These are phyloP conservation scores for Phytophthora vignae DNA, from an alignment of 352 stramenopile species.

Conservation along the genomic window DNA sequence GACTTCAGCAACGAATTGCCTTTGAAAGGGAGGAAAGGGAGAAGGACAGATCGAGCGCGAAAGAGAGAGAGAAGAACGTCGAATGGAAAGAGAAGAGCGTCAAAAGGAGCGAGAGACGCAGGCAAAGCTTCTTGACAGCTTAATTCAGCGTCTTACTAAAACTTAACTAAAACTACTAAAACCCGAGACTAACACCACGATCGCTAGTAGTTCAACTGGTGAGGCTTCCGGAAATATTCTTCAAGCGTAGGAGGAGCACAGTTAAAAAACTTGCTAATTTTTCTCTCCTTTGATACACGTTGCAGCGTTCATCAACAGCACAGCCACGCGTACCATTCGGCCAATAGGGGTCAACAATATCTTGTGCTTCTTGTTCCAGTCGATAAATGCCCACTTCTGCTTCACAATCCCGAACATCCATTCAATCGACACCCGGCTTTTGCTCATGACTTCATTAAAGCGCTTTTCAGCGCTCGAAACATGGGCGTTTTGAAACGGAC, in stretches of 20 bases:
- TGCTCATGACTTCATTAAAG: slow-evolving; percentile 19
- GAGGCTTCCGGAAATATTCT: slow-evolving; percentile 30
- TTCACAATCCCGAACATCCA: slow-evolving; percentile 22
- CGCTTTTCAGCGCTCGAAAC: neutral
- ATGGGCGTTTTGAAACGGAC: slow-evolving; percentile 14
- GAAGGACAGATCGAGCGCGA: no score
- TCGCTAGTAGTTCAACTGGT: no score
- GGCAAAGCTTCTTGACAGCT: no score
- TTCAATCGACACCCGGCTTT: slow-evolving; percentile 8
- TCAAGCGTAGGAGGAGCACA: slow-evolving; percentile 5
- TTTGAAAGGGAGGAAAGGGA: no score
- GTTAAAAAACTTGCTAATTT: slow-evolving; percentile 19
- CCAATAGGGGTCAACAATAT: slow-evolving; percentile 17
- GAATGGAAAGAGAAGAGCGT: slow-evolving; percentile 11
- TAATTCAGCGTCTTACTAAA: neutral
- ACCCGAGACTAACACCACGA: no score
- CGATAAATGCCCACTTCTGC: slow-evolving; percentile 14
- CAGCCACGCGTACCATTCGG: neutral
- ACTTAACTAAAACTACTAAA: no score
- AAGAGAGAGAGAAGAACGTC: slow-evolving; percentile 12
- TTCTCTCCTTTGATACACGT: slow-evolving; percentile 11
- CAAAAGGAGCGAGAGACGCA: neutral
- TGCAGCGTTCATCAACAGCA: slow-evolving; percentile 11
- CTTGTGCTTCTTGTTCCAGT: slow-evolving; percentile 26
- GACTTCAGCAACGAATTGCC: no score